Evolutionary conservation across 257 asterid genomes (phyloP).

Genomic region (Marsdenia floribunda): DNA sequence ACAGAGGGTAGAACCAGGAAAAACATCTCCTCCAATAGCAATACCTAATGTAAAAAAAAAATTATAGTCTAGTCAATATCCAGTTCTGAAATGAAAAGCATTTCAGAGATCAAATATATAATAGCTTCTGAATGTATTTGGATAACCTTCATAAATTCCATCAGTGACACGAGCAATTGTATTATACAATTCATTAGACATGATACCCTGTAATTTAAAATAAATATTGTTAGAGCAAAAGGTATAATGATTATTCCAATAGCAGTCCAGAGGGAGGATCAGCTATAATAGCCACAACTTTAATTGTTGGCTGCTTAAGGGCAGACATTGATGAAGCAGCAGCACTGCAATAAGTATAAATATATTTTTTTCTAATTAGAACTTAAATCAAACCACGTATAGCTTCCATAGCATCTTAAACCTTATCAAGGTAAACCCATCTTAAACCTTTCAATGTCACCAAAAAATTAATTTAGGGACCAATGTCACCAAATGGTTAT

Average conservation of each 20-base stretch:
- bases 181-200: constrained; percentile 95
- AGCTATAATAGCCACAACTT: constrained; percentile 94
- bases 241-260: constrained; percentile 7
- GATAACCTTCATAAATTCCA: constrained; percentile 94
- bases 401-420: too few species aligned
- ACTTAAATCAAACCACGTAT: too few species aligned
- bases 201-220: constrained; percentile 74
- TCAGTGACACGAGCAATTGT: constrained; percentile 95
- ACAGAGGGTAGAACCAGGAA: constrained; percentile 98
- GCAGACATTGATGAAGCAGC: constrained; percentile 97
- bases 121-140: constrained; percentile 10
- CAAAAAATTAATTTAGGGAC: too few species aligned
- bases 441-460: too few species aligned
- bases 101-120: constrained; percentile 6
- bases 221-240: constrained; percentile 18
- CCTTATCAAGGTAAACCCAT: too few species aligned
- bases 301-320: constrained; percentile 95
- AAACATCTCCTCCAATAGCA: constrained; percentile 99
- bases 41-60: constrained; percentile 52
- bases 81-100: constrained; percentile 5
- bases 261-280: constrained; percentile 14
- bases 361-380: too few species aligned
- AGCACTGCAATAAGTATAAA: constrained; percentile 80
- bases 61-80: constrained; percentile 9
- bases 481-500: too few species aligned